Base-by-base conservation (phyloP, 768 basidiomycete species). In the Suillus ampliporus region DNA sequence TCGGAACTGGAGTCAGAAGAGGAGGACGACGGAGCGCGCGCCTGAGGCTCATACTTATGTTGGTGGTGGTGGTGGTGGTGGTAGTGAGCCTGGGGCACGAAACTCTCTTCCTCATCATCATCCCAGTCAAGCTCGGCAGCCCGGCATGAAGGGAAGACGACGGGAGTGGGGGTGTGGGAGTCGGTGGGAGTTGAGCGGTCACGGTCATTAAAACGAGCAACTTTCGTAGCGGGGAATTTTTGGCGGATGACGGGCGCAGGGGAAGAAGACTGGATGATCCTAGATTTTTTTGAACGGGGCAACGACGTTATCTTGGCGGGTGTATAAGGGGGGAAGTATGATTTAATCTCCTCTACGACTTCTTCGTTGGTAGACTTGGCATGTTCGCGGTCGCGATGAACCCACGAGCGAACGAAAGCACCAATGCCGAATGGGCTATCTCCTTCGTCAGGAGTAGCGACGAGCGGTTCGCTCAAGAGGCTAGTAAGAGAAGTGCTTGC, bases 401-500 rank as follows among this genome's bases (percentile, higher is more conserved):
- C 73, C 71, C 62, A 75, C 17, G 66, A 70, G 35, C 65, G 78
- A 46, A 61, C 76, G 54, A 80, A 73, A 19, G 80, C 68, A 10
- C 82, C 80, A 75, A 84, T 82, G 46, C 84, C 79, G 51, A 83
- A 80, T 43, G 76, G 77, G 44, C 76, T 74, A 50, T 84, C 74
- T 6, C 74, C 64, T 58, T 74, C 78, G 51, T 83, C 69, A 2
- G 79, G 68, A 0, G 82, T 78, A 59, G 65, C 75, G 65, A 85
- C 76, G 70, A 75, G 67, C 58, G 67, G 82, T 69, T 61, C 66
- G 77, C 71, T 61, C 80, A 85, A 61, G 74, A 77, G 85, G 26
- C 86, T 87, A 0, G 83, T 78, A 65, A 87, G 74, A 54, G 84
- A 83, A 0, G 85, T 82, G 31, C 84, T 83, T 1, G 83, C 80